Percentiles rank a stretch among this genome's conserved stretches.
These are phyloP conservation scores for Diaporthe australafricana DNA, from an alignment of 2,329 filamentous ascomycete species.

Conservation along the genomic window DNA sequence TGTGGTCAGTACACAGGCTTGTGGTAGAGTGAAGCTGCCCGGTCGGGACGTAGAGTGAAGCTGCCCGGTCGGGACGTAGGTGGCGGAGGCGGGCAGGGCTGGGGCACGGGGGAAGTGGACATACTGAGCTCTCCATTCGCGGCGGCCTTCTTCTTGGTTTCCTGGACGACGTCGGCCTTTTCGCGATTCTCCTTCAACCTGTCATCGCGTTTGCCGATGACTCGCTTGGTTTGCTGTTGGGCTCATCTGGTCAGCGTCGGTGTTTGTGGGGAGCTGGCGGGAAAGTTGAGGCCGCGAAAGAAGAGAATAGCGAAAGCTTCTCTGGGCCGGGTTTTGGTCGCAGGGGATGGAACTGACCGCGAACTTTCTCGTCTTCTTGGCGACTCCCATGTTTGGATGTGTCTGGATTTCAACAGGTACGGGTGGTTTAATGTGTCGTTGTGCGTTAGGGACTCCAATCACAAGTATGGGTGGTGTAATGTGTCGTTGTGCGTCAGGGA, in stretches of 20 bases:
- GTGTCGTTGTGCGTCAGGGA: no score
- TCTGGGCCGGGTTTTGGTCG: no score
- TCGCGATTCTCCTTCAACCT: conserved; percentile 84
- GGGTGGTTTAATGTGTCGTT: not conserved
- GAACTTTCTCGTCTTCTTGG: conserved; percentile 94
- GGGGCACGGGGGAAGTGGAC: conserved; percentile 37
- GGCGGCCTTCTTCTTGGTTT: conserved; percentile 68
- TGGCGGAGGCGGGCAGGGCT: not conserved
- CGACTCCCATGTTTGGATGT: conserved; percentile 77
- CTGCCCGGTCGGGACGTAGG: conserved; percentile 9
- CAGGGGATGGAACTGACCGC: conserved; percentile 53
- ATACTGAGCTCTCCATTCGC: conserved; percentile 69
- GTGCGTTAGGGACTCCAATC: no score
- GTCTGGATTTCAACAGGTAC: not conserved
- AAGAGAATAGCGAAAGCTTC: no score
- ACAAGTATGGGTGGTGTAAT: no score
- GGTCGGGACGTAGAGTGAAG: not conserved
- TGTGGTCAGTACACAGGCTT: conserved; percentile 30
- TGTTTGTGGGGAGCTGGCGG: not conserved
- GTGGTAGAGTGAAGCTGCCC: not conserved
- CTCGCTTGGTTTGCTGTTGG: conserved; percentile 73
- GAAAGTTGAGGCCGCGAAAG: not conserved
- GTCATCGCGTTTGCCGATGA: conserved; percentile 85
- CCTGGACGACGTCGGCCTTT: conserved; percentile 70
- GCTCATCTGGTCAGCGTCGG: not conserved